Base-by-base conservation (phyloP, 352 stramenopile species). In the Blastocystis sp. region DNA sequence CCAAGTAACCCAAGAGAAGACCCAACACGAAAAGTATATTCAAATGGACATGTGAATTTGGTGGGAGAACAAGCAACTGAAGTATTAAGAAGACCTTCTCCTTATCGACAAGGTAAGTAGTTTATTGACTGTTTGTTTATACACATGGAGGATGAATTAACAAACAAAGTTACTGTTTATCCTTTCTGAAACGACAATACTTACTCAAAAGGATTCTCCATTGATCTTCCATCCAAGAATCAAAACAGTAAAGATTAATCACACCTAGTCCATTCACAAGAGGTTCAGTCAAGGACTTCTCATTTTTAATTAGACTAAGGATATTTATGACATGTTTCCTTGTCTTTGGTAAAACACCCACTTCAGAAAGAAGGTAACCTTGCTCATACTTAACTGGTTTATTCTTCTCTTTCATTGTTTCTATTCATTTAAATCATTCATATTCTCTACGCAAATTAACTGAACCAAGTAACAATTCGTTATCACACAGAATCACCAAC, bases 121-220 rank as follows among this genome's bases (percentile, higher is more conserved):
- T 46, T 2, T 9, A 46, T 9, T 46, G 9, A 9, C 9, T 46
- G 39, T 46, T 46, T 46, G 39, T 46, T 46, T 46, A 9, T 9
- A 46, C 39, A 46, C n/a, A n/a, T n/a, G n/a, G n/a, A n/a, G n/a
- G n/a, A n/a, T n/a, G n/a, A n/a, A n/a, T n/a, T n/a, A n/a, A n/a
- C n/a, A n/a, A n/a, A 73, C 27, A 51, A 21, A 39, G n/a, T 35
- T 58, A 49, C 29, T 24, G 32, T 56, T 77, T 4, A 21, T 19
- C 24, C 46, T 24, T 58, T 43, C 42, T 71, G 32, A 80, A 59
- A 19, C 43, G 65, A 80, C 67, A 80, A 43, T 80, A 80, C 24
- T 80, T 24, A 1, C 59, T 4, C 21, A 80, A 39, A 32, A 80
- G 32, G 14, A 39, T 16, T 59, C 67, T 59, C 67, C 67, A 80